Evolutionary conservation across 345 rosid species (phyloP), one percentile per base, ranked within the genome.

Genomic region (Excoecaria cochinchinensis): DNA sequence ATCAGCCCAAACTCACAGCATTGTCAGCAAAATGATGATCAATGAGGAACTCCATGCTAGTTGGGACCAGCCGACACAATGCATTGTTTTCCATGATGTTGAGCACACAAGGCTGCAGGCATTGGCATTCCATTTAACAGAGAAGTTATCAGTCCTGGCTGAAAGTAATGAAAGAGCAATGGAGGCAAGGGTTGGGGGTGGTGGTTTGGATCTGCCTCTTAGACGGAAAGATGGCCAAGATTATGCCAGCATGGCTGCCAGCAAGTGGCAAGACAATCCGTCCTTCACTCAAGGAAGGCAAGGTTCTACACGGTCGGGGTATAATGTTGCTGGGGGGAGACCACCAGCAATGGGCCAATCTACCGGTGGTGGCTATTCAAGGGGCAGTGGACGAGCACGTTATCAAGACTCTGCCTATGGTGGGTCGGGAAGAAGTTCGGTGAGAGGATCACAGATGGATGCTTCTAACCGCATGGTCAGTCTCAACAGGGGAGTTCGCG

Each of bases 21-120:
- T 86, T 8, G 90, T 89, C 36, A 92, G 96, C 88, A 94, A 89
- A 86, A 87, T 92, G 97, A 89, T 92, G 94, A 87, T 92, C 76
- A 87, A 82, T 19, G 92, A 92, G 72, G 93, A 92, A 80, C 91
- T 92, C 38, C 86, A 78, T 36, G 93, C 95, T 47, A 87, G 87
- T 69, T 94, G 97, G 98, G 97, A 94, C 81, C 97, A 94, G 83
- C 94, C 97, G 48, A 89, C 94, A 14, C 79, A 50, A 4, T 90
- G 97, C 71, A 69, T 92, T 10, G 70, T 90, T 81, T 89, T 94
- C 93, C 95, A 86, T n/a, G 88, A 89, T 40, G 88, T 89, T 24
- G 87, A 87, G 83, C 86, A 86, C 72, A 78, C 89, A 36, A 92
- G 90, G 87, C 44, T 92, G 74, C 98, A 94, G 81, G 79, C 87